Base-by-base conservation (phyloP, 441 rosid species). In the Corymbia citriodora region DNA sequence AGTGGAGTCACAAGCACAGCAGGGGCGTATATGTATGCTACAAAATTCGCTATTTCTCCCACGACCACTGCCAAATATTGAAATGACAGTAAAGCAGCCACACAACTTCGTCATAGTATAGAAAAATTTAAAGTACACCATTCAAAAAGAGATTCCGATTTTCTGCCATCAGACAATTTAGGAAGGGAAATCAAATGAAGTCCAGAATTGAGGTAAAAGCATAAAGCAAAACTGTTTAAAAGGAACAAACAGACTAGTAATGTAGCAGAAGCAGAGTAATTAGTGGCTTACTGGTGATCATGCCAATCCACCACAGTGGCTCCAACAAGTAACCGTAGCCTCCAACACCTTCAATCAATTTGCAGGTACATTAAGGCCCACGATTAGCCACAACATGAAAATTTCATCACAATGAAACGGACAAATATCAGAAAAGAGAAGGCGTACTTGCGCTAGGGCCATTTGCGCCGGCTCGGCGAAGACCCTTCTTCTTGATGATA, bases 401-500 rank as follows among this genome's bases (percentile, higher is more conserved):
- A 55, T 23, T 87, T 23, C 86, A 88, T 18, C 55, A 36, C 52
- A 53, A 31, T n/a, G 53, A 36, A 49, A 23, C 83, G 33, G 33
- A 49, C 8, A 63, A 25, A 17, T 48, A 61, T 53, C 88, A 53
- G 83, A 88, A 72, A 54, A 53, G 61, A 70, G 50, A 31, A 68
- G 31, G n/a, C 29, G 25, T 88, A 88, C 89, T 88, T 18, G 89
- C 89, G 33, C 86, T 68, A 31, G 89, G 89, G 29, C 89, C 89
- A 88, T 68, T 88, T 9, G 40, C 89, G 57, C 89, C 89, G n/a
- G 89, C 89, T 45, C 61, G 65, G 48, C 89, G 89, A 33, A 88
- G 89, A 36, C 89, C 89, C 82, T 88, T 88, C 48, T 88, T 88
- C 89, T 68, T 88, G 87, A 88, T 88, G 89, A 88, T 88, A 74